Conservation (phyloP, 345 rosid species). For the Melaleuca quinquenervia region DNA sequence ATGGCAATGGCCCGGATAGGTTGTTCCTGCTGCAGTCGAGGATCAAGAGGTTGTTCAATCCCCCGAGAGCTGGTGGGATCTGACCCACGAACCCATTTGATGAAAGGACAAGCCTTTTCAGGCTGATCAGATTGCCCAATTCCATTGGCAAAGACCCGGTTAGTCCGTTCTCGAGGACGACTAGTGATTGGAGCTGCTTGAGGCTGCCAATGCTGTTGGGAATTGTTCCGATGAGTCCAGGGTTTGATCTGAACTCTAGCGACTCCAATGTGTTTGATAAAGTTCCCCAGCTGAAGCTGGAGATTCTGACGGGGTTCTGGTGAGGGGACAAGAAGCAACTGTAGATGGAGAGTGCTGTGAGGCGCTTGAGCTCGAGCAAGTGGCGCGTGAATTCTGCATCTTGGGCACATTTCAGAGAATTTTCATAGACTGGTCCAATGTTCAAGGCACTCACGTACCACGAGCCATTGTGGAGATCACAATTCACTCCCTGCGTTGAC, state of each 20-base stretch:
- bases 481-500: slow-evolving; percentile 23
- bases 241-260: slow-evolving; percentile 26
- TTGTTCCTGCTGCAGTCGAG: slow-evolving; percentile 24
- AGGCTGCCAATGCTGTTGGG: slow-evolving; percentile 15
- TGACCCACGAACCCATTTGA: slow-evolving; percentile 9
- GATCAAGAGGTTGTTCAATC: slow-evolving; percentile 15
- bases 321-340: slow-evolving; percentile 15
- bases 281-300: slow-evolving; percentile 14
- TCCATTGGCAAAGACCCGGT: slow-evolving; percentile 10
- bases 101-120: slow-evolving; percentile 20
- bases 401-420: slow-evolving; percentile 14
- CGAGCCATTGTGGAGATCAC: slow-evolving; percentile 12
- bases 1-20: slow-evolving; percentile 19
- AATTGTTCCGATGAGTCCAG: slow-evolving; percentile 13
- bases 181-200: slow-evolving; percentile 12
- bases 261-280: slow-evolving; percentile 9
- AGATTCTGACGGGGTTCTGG: slow-evolving; percentile 4
- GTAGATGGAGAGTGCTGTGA: slow-evolving; percentile 16
- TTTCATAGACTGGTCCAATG: slow-evolving; percentile 23
- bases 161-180: slow-evolving; percentile 19
- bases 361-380: slow-evolving; percentile 16
- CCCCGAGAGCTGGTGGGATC: slow-evolving; percentile 20
- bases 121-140: slow-evolving; percentile 6
- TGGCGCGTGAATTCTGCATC: slow-evolving; percentile 15
- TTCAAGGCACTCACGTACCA: slow-evolving; percentile 20